Conservation (phyloP, 352 stramenopile genomes). For the Pythium myriotylum region DNA sequence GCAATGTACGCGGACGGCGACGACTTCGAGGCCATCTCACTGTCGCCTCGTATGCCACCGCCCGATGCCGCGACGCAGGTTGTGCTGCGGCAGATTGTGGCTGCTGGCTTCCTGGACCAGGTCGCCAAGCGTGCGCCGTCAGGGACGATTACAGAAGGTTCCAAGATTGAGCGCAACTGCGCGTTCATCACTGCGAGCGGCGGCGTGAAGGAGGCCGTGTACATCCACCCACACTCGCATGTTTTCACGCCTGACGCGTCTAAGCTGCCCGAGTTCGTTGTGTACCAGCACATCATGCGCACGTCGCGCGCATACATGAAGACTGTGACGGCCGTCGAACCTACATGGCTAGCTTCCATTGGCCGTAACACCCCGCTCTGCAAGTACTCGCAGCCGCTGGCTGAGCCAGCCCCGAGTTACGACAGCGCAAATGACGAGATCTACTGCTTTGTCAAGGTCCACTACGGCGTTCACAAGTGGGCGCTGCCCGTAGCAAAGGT, state of each 20-base stretch:
- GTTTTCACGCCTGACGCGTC: conserved; percentile 74
- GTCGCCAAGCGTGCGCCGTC: conserved; percentile 73
- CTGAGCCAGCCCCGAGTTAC: conserved; percentile 68
- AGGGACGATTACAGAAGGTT: conserved; percentile 75
- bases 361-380: conserved; percentile 75
- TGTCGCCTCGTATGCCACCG: conserved; percentile 71
- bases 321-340: conserved; percentile 97
- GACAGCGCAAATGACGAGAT: conserved; percentile 59
- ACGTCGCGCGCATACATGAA: conserved; percentile 94
- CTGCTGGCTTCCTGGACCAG: conserved; percentile 81
- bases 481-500: conserved; percentile 59
- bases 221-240: conserved; percentile 84
- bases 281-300: conserved; percentile 81
- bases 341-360: conserved; percentile 94
- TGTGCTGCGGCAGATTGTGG: conserved; percentile 74
- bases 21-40: conserved; percentile 38
- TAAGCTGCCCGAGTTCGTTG: conserved; percentile 71
- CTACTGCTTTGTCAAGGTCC: conserved; percentile 76
- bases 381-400: conserved; percentile 60
- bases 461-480: conserved; percentile 78
- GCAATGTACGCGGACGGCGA: conserved; percentile 53
- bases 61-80: conserved; percentile 61
- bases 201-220: conserved; percentile 69
- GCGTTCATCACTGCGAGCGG: conserved; percentile 67
- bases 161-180: conserved; percentile 85